phyloP scores from a whole-genome alignment of 129 eudicot genomes.

The Lactuca saligna region DNA sequence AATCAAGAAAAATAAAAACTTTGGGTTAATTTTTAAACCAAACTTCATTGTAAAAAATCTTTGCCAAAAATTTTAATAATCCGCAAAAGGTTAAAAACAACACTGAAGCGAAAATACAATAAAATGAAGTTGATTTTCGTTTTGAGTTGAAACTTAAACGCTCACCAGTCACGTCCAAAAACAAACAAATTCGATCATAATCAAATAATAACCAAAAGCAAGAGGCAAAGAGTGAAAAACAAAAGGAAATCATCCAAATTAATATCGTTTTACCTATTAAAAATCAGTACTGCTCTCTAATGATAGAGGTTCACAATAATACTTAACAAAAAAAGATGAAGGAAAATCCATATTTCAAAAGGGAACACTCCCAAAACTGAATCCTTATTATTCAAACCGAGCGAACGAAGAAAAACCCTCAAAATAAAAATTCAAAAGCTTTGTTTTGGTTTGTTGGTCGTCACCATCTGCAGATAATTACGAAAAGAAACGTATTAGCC shows the following conservation, averaged over 20 bases:
- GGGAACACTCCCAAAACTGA: slow-evolving; percentile 23
- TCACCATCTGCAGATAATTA: slow-evolving; percentile 24
- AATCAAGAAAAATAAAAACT: no score
- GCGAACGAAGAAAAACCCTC: slow-evolving; percentile 21
- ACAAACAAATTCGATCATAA: no score
- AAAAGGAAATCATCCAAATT: background rate
- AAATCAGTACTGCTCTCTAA: slow-evolving; percentile 20
- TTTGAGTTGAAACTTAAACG: no score
- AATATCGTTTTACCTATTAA: slow-evolving; percentile 6
- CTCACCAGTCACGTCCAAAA: no score
- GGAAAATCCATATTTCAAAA: slow-evolving; percentile 8
- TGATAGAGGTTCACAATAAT: slow-evolving; percentile 29
- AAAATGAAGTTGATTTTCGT: no score
- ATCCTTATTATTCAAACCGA: slow-evolving; percentile 34
- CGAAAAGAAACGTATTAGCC: slow-evolving; percentile 21
- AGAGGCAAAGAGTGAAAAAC: background rate
- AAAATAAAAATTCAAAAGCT: slow-evolving; percentile 19
- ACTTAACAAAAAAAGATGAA: background rate
- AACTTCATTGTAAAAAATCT: no score
- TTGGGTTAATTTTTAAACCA: no score
- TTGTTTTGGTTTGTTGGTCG: slow-evolving; percentile 6
- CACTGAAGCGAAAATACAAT: no score
- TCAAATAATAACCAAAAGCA: background rate
- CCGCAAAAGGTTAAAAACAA: no score
- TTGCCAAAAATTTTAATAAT: no score